Base-by-base conservation (phyloP, 2,329 filamentous ascomycete species). In the Colletotrichum zoysiae region DNA sequence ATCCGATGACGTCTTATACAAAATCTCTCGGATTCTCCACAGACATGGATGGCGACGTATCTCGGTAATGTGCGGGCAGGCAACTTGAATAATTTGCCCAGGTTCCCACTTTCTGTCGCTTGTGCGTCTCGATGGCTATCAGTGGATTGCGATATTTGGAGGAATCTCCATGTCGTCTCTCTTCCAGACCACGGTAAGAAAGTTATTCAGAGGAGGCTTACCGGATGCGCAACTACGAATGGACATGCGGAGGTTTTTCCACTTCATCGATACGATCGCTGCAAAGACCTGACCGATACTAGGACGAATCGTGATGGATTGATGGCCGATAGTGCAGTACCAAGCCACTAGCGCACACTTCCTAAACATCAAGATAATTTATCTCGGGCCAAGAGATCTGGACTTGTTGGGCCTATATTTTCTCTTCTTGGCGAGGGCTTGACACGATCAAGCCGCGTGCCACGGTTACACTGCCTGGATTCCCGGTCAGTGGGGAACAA, bases 351-450 rank as follows among this genome's bases (percentile, higher is more conserved):
- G 30, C 20, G 26, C 30, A 59, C 40, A 67, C 26, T 53, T 14
- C 1, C 40, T 16, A 20, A 40, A 40, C 7, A 12, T 40, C n/a
- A 16, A 44, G 56, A 62, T 57, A 48, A 40, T 30, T 59, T 63
- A 68, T 68, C 65, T 58, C 40, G 38, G 23, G 69, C 69, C 69
- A 71, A 69, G 65, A 69, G 65, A 68, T 64, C 18, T 30, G 46
- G 44, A 30, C 44, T 53, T 48, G 42, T 50, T 14, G n/a, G 4
- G 48, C 35, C 53, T 44, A 23, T n/a, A 35, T 50, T 38, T 59
- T 48, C 53, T 3, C 51, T 40, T 18, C 69, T 69, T 71, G 69
- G 65, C 65, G 40, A 53, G 48, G 33, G 62, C 58, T 30, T n/a
- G 18, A 69, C 26, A 55, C 53, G 26, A 16, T 33, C 33, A 51